These are phyloP conservation scores for Phaseolus coccineus DNA, from an alignment of 331 rosid species.

Conservation along the genomic window DNA sequence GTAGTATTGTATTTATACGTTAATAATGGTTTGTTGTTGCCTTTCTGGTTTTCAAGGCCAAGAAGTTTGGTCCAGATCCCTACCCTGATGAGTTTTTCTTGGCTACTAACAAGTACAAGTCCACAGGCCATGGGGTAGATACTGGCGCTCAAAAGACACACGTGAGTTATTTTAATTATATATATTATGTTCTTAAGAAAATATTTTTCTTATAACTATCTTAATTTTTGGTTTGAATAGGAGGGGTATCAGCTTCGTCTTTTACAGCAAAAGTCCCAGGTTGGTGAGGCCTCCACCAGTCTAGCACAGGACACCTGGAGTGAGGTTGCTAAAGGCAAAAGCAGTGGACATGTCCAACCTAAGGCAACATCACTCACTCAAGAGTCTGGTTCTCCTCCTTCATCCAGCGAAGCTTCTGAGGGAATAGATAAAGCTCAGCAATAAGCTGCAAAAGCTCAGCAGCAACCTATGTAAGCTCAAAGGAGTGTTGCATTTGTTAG, in stretches of 20 bases:
- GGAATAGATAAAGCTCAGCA: not conserved
- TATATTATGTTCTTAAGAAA: not conserved
- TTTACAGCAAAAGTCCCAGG: not conserved
- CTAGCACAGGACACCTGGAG: not conserved
- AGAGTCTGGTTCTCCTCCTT: not conserved
- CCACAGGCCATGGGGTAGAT: not conserved
- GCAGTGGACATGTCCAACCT: not conserved
- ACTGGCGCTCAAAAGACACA: not conserved
- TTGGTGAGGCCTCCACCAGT: not conserved
- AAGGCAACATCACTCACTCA: not conserved
- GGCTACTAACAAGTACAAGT: not conserved
- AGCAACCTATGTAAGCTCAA: not conserved
- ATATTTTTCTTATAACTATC: too few species aligned
- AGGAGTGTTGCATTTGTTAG: not conserved
- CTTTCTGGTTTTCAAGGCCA: not conserved
- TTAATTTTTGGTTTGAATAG: too few species aligned
- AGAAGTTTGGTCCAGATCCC: not conserved
- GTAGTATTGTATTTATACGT: too few species aligned
- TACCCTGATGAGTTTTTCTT: not conserved
- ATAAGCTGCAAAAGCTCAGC: not conserved
- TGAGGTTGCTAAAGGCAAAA: too few species aligned
- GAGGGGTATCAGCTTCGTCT: not conserved
- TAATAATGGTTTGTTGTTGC: not conserved
- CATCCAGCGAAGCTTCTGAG: not conserved
- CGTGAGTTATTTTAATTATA: not conserved